phyloP scores from a whole-genome alignment of 2,329 filamentous ascomycete genomes.

The Amphichorda felina region DNA sequence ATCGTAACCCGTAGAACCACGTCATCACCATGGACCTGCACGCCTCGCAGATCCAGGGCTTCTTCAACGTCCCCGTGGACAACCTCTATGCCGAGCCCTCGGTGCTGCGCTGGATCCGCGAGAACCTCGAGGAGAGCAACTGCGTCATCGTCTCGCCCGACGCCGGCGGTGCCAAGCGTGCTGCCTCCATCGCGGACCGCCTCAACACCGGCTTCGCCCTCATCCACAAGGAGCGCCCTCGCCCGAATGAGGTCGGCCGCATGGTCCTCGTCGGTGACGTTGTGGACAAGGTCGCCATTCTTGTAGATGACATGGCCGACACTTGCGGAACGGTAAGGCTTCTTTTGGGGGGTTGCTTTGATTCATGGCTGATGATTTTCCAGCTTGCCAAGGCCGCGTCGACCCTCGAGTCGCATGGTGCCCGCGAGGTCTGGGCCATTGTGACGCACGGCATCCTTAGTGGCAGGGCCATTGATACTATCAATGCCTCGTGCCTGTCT shows the following conservation, averaged over 20 bases:
- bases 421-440: conserved; percentile 81
- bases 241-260: conserved; percentile 74
- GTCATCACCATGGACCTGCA: conserved; percentile 95
- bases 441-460: conserved; percentile 90
- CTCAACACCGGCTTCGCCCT: conserved; percentile 85
- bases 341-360: neutral
- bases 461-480: conserved; percentile 75
- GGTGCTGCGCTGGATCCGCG: conserved; percentile 80
- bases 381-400: conserved; percentile 68
- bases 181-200: conserved; percentile 85
- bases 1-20: conserved; percentile 23
- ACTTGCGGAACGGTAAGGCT: conserved; percentile 64
- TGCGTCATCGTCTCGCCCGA: conserved; percentile 93
- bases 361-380: conserved; percentile 5
- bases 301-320: conserved; percentile 97
- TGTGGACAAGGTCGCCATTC: conserved; percentile 79
- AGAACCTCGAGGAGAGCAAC: conserved; percentile 70
- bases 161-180: conserved; percentile 87
- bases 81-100: conserved; percentile 91
- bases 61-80: conserved; percentile 71
- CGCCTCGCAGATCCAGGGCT: conserved; percentile 87
- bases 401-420: conserved; percentile 77
- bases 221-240: conserved; percentile 91
- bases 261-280: conserved; percentile 96
- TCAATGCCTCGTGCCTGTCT: conserved; percentile 67